phyloP scores from a whole-genome alignment of 352 stramenopile species.

The Halophytophthora polymorphica region DNA sequence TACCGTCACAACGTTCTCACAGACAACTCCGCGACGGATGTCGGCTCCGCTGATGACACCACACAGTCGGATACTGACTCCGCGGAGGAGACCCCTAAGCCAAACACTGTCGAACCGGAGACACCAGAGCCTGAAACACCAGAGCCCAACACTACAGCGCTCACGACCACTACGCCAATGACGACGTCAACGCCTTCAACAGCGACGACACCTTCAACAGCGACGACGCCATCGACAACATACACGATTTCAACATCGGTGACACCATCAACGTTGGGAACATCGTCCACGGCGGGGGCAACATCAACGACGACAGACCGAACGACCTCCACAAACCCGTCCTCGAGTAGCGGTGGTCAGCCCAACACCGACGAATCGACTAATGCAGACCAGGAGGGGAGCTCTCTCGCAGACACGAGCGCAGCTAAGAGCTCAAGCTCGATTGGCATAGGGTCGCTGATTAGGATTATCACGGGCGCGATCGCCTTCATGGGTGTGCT shows the following conservation, averaged over 20 bases:
- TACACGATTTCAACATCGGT: no score
- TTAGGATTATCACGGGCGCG: conserved; percentile 18
- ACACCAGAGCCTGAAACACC: no score
- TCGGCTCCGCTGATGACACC: neutral
- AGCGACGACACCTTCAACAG: conserved; percentile 5
- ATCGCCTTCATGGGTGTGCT: conserved; percentile 22
- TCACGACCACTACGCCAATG: neutral
- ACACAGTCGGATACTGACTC: no score
- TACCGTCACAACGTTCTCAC: neutral
- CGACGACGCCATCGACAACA: conserved; percentile 5
- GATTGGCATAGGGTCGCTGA: conserved; percentile 9
- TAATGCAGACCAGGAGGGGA: conserved; percentile 3
- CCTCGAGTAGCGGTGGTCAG: neutral
- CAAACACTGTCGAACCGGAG: no score
- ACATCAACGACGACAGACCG: neutral
- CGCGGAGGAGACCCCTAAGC: no score
- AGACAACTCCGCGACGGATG: neutral
- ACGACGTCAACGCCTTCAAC: conserved; percentile 2
- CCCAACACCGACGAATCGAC: conserved; percentile 1
- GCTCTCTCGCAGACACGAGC: conserved; percentile 10
- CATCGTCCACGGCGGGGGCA: no score
- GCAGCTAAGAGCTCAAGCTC: conserved; percentile 8
- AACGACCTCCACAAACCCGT: conserved; percentile 2
- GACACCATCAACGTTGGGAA: no score
- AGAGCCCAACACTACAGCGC: neutral